These are phyloP conservation scores for Suhomyces kunorum DNA, from an alignment of 1,139 yeast species.

Conservation along the genomic window DNA sequence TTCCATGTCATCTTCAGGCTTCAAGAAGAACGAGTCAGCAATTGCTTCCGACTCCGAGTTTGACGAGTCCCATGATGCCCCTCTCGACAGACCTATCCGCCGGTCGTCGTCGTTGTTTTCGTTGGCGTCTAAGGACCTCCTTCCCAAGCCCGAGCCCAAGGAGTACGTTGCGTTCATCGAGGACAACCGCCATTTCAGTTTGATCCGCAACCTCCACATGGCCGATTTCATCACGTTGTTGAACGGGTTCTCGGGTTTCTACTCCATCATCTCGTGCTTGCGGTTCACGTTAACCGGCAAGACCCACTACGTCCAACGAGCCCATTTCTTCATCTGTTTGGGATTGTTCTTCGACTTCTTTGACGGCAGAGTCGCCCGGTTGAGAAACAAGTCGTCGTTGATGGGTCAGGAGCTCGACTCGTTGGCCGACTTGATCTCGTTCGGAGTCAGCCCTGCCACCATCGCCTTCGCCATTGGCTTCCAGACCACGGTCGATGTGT, in stretches of 20 bases:
- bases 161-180: slow-evolving; percentile 78
- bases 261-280: slow-evolving; percentile 82
- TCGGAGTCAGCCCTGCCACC: slow-evolving; percentile 92
- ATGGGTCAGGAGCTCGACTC: slow-evolving; percentile 98
- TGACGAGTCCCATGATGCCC: slow-evolving; percentile 25
- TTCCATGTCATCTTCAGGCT: slow-evolving; percentile 20
- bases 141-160: slow-evolving; percentile 62
- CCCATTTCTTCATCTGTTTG: slow-evolving; percentile 81
- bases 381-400: slow-evolving; percentile 85
- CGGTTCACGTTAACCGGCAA: slow-evolving; percentile 71
- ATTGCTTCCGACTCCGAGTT: slow-evolving; percentile 36
- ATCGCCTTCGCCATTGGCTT: slow-evolving; percentile 91
- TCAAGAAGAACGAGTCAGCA: slow-evolving; percentile 36
- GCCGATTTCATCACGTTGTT: slow-evolving; percentile 94
- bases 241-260: slow-evolving; percentile 89
- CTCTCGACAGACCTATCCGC: slow-evolving; percentile 34
- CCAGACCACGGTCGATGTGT: slow-evolving; percentile 77
- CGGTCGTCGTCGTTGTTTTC: slow-evolving; percentile 42
- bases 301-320: slow-evolving; percentile 77
- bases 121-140: slow-evolving; percentile 35
- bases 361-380: slow-evolving; percentile 95
- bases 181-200: slow-evolving; percentile 76
- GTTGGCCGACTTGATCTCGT: slow-evolving; percentile 88
- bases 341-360: slow-evolving; percentile 95
- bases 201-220: slow-evolving; percentile 80